These are phyloP conservation scores for Aleurites moluccanus DNA, from an alignment of 441 rosid species.

Conservation along the genomic window DNA sequence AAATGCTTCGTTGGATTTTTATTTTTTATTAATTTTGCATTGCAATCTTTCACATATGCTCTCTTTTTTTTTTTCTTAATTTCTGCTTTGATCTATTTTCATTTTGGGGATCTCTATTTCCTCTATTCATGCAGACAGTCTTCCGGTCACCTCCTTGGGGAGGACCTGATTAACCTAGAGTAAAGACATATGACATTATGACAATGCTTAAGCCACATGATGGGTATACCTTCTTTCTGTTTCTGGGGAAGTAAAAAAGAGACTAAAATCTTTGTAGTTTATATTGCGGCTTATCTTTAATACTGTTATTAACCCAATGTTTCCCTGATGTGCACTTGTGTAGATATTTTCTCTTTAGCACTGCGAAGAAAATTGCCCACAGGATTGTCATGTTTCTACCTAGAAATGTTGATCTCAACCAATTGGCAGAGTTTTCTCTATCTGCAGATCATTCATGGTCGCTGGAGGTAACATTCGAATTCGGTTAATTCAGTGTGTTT, in stretches of 20 bases:
- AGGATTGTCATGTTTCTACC: constrained; percentile 85
- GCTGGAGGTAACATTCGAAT: constrained; percentile 59
- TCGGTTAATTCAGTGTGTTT: not conserved
- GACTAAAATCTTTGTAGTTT: not conserved
- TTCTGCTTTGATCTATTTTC: constrained; percentile 9
- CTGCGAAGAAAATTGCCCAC: constrained; percentile 59
- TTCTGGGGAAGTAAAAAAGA: not conserved
- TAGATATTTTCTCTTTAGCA: constrained; percentile 63
- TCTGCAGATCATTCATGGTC: constrained; percentile 70
- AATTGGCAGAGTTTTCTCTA: constrained; percentile 75
- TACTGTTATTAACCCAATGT: not conserved
- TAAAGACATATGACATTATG: constrained; percentile 56
- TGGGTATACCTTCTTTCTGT: constrained; percentile 49
- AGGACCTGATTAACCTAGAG: constrained; percentile 80
- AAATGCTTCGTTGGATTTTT: not conserved
- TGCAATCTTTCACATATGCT: not conserved
- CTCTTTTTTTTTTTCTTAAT: not conserved
- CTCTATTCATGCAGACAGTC: constrained; percentile 66
- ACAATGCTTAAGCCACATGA: constrained; percentile 87
- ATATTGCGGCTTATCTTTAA: not conserved
- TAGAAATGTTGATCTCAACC: constrained; percentile 73
- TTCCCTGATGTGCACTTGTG: constrained; percentile 26
- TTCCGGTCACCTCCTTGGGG: constrained; percentile 99
- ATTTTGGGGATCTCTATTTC: constrained; percentile 7
- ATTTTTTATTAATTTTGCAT: not conserved